Conservation (phyloP, 768 basidiomycete species). For the Dacryopinax spathularia region DNA sequence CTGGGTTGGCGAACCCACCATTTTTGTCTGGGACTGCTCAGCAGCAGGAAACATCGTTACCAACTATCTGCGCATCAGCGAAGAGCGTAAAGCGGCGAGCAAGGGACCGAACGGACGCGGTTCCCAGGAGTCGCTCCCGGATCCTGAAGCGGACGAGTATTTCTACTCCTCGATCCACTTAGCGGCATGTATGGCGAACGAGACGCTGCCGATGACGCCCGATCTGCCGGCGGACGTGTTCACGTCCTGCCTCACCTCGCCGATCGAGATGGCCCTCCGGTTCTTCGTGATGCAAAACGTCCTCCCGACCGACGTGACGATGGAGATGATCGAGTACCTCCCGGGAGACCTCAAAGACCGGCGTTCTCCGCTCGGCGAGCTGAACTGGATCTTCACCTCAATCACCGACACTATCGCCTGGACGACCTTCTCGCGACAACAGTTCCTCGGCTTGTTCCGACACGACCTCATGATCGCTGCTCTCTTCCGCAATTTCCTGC, state of each 20-base stretch:
- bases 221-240: constrained; percentile 96
- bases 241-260: constrained; percentile 92
- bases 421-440: constrained; percentile 88
- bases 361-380: constrained; percentile 87
- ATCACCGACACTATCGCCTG: constrained; percentile 99
- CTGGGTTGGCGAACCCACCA: constrained; percentile 88
- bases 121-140: constrained; percentile 4
- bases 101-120: constrained; percentile 13
- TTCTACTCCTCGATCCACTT: constrained; percentile 58
- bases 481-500: constrained; percentile 89
- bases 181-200: constrained; percentile 82
- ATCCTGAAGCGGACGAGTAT: constrained; percentile 12
- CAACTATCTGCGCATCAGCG: constrained; percentile 56
- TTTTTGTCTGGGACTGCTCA: constrained; percentile 98
- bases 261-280: constrained; percentile 92
- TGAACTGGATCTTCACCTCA: constrained; percentile 99
- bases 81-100: constrained; percentile 24
- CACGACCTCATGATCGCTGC: constrained; percentile 94
- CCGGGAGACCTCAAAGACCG: constrained; percentile 96
- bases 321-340: constrained; percentile 86
- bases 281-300: constrained; percentile 82
- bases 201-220: constrained; percentile 85
- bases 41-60: constrained; percentile 87
- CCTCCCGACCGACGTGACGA: constrained; percentile 61
- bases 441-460: constrained; percentile 85